These are phyloP conservation scores for Psidium guajava DNA, from an alignment of 345 rosid species.

Conservation along the genomic window DNA sequence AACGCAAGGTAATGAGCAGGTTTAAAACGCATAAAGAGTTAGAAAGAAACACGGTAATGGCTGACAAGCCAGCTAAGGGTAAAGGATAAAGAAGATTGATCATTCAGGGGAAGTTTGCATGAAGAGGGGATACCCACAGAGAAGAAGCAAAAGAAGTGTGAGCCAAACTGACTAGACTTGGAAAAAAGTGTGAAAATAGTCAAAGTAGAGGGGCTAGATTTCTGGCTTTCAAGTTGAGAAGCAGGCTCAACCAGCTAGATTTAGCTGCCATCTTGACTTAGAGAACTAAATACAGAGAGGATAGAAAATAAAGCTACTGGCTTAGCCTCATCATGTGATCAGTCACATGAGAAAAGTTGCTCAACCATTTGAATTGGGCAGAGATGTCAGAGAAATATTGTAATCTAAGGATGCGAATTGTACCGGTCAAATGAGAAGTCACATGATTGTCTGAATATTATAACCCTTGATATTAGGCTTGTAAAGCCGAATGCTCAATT, in stretches of 20 bases:
- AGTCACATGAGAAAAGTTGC: conserved; percentile 19
- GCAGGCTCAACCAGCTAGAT: conserved; percentile 15
- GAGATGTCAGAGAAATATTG: conserved; percentile 15
- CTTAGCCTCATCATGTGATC: conserved; percentile 22
- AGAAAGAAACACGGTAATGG: not conserved
- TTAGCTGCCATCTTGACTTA: not conserved
- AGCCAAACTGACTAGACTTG: not conserved
- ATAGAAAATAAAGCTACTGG: conserved; percentile 9
- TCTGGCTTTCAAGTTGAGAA: conserved; percentile 10
- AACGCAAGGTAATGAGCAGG: not conserved
- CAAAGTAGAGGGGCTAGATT: not conserved
- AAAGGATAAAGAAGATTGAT: not conserved
- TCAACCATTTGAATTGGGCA: conserved; percentile 6
- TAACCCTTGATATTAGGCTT: not conserved
- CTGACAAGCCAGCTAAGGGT: not conserved
- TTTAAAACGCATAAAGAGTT: not conserved
- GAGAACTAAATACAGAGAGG: not conserved
- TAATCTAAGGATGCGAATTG: not conserved
- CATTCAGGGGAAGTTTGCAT: not conserved
- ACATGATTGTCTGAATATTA: not conserved
- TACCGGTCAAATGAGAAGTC: not conserved
- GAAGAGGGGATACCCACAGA: conserved; percentile 1
- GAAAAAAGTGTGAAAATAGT: not conserved
- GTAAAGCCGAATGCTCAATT: not conserved
- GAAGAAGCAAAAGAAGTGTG: not conserved